phyloP scores from a whole-genome alignment of 75 land plant genomes.

The Sequoiadendron giganteum region DNA sequence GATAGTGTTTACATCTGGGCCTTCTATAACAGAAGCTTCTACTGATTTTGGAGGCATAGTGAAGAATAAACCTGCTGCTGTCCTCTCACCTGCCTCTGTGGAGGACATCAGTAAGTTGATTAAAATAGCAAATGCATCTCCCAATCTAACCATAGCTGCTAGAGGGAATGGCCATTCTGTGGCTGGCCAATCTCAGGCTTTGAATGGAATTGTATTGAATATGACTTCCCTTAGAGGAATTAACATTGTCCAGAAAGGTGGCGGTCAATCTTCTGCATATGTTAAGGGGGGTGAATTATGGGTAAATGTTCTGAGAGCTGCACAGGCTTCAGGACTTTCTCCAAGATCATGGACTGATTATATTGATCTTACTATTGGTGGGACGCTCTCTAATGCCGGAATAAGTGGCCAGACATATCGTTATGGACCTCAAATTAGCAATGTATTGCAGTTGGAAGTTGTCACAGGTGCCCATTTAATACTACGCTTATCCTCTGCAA shows the following conservation, averaged over 20 bases:
- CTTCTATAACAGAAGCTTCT: constrained; percentile 23
- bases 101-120: constrained; percentile 32
- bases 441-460: constrained; percentile 72
- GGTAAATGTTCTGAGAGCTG: constrained; percentile 44
- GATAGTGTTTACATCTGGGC: not conserved
- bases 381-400: constrained; percentile 93
- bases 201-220: constrained; percentile 42
- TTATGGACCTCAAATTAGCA: constrained; percentile 81
- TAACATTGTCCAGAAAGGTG: not conserved
- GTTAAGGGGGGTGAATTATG: constrained; percentile 46
- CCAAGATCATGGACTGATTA: constrained; percentile 87
- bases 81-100: constrained; percentile 40
- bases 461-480: constrained; percentile 54
- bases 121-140: constrained; percentile 15
- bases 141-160: constrained; percentile 40
- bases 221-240: constrained; percentile 38
- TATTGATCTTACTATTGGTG: constrained; percentile 74
- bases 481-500: not conserved
- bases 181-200: constrained; percentile 52
- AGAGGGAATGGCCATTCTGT: constrained; percentile 51
- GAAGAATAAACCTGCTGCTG: constrained; percentile 29
- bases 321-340: constrained; percentile 39
- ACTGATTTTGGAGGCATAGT: constrained; percentile 39
- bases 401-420: constrained; percentile 88
- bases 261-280: constrained; percentile 24